phyloP scores from a whole-genome alignment of 176 grass and related monocot genomes.

The Aegilops umbellulata region DNA sequence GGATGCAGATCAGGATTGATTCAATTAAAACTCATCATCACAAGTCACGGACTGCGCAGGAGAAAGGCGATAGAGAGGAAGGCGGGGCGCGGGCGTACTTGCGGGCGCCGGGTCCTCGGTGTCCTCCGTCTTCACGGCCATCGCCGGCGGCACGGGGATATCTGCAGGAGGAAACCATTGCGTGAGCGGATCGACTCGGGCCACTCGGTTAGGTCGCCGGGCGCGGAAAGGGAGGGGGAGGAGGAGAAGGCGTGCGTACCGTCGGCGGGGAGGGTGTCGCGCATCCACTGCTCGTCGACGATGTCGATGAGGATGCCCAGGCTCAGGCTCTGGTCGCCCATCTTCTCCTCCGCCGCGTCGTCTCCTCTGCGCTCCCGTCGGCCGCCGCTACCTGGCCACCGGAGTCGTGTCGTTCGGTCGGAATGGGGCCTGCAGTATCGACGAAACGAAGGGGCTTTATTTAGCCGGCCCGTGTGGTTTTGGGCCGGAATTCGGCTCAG shows the following conservation, averaged over 20 bases:
- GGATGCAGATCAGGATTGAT: not conserved
- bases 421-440: not conserved
- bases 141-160: constrained; percentile 62
- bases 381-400: not conserved
- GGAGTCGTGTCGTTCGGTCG: not conserved
- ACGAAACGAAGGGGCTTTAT: not conserved
- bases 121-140: constrained; percentile 73
- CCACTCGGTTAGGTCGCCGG: not conserved
- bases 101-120: constrained; percentile 57
- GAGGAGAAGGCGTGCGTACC: constrained; percentile 29
- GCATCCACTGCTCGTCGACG: constrained; percentile 92
- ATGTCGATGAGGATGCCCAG: constrained; percentile 90
- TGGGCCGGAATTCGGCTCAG: not conserved
- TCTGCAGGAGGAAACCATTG: constrained; percentile 45
- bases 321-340: constrained; percentile 66
- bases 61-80: not conserved
- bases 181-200: not conserved
- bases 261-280: constrained; percentile 81
- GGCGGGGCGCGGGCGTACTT: constrained; percentile 35
- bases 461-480: not conserved
- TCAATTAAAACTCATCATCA: not conserved
- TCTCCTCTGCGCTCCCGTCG: not conserved
- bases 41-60: not conserved
- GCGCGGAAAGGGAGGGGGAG: not conserved
- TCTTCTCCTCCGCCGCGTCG: constrained; percentile 26